Percentiles rank a stretch among this genome's conserved stretches.
These are phyloP conservation scores for Euryodendron excelsum DNA, from an alignment of 148 eudicot genomes.

Conservation along the genomic window DNA sequence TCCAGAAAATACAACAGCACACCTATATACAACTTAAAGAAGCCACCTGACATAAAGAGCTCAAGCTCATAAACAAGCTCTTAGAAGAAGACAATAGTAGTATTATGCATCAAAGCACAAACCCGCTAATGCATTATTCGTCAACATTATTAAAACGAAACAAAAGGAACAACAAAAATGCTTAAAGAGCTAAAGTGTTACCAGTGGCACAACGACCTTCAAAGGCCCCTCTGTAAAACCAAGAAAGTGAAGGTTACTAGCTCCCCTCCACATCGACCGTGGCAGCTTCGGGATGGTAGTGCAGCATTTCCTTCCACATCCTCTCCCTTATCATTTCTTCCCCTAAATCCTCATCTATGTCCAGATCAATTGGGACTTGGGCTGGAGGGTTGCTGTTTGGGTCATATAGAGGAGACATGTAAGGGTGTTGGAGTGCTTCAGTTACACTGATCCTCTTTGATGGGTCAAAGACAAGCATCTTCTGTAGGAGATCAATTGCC, in stretches of 20 bases:
- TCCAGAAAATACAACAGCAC: slow-evolving; percentile 2
- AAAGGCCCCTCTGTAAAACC: slow-evolving; percentile 1
- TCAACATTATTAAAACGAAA: slow-evolving; percentile 5
- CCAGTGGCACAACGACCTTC: background rate
- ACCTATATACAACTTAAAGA: slow-evolving; percentile 2
- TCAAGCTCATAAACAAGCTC: slow-evolving; percentile 1
- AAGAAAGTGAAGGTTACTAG: slow-evolving; percentile 18
- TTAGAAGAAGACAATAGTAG: background rate
- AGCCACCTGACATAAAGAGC: background rate
- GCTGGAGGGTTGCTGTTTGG: slow-evolving; percentile 55
- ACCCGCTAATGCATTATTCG: slow-evolving; percentile 8
- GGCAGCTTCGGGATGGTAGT: slow-evolving; percentile 59
- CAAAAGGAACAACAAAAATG: background rate
- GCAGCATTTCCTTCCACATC: slow-evolving; percentile 68
- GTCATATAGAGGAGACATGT: slow-evolving; percentile 62
- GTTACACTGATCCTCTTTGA: slow-evolving; percentile 67
- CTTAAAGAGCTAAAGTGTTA: background rate
- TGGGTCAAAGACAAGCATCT: slow-evolving; percentile 73
- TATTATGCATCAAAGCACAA: slow-evolving; percentile 6
- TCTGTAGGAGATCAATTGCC: slow-evolving; percentile 65
- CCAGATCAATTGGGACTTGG: slow-evolving; percentile 58
- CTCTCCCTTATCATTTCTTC: slow-evolving; percentile 67
- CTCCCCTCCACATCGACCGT: slow-evolving; percentile 22
- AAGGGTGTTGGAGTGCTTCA: slow-evolving; percentile 72
- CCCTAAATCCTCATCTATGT: slow-evolving; percentile 62